Percentiles rank a stretch among this genome's conserved stretches.
These are phyloP conservation scores for Cryptococcus sp. DNA, from an alignment of 1,284 basidiomycete species.

Conservation along the genomic window DNA sequence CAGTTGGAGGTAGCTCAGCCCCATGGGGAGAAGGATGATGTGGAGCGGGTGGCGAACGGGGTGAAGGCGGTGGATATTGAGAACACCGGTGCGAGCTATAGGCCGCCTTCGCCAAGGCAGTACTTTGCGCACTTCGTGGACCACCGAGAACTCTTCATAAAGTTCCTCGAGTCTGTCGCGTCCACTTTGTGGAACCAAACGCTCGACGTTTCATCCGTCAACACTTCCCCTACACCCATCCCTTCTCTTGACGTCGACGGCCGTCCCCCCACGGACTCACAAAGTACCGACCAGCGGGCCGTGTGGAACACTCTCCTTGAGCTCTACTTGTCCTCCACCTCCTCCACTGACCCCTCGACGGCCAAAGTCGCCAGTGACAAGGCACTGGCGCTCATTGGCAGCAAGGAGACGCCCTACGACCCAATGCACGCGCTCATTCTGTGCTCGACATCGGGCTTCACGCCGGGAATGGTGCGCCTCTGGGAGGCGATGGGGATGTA, in stretches of 20 bases:
- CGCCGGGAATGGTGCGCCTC: conserved; percentile 75
- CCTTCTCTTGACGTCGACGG: conserved; percentile 10
- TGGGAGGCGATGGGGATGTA: conserved; percentile 96
- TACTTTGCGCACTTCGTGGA: conserved; percentile 96
- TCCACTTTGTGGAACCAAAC: conserved; percentile 73
- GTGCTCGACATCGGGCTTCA: conserved; percentile 79
- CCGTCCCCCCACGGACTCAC: conserved; percentile 60
- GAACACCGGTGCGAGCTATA: conserved; percentile 38
- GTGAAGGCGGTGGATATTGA: conserved; percentile 19
- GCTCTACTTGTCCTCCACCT: conserved; percentile 67
- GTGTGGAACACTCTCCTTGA: conserved; percentile 97
- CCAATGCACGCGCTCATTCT: conserved; percentile 86
- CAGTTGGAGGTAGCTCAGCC: conserved; percentile 17
- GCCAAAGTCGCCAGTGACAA: conserved; percentile 51
- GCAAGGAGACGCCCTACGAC: conserved; percentile 71
- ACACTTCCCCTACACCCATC: neutral
- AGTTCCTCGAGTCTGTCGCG: conserved; percentile 86
- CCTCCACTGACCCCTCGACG: conserved; percentile 27
- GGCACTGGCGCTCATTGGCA: conserved; percentile 66
- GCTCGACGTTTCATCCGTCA: conserved; percentile 42
- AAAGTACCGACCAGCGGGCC: conserved; percentile 67
- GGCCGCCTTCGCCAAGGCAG: conserved; percentile 72
- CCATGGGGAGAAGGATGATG: conserved; percentile 43
- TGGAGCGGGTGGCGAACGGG: neutral
- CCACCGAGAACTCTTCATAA: conserved; percentile 74